These are phyloP conservation scores for Passiflora organensis DNA, from an alignment of 345 rosid genomes.

Conservation along the genomic window DNA sequence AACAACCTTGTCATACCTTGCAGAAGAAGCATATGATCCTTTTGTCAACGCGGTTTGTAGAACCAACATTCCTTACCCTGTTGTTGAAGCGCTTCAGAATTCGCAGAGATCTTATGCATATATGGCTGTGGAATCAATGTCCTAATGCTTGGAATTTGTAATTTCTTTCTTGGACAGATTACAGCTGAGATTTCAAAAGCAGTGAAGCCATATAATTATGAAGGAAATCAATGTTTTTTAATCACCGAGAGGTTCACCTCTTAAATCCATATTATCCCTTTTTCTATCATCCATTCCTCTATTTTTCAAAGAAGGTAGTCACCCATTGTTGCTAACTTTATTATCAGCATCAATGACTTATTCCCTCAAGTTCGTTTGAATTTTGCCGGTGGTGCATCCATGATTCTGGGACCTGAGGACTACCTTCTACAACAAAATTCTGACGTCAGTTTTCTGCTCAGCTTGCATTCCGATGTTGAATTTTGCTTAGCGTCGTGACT, in stretches of 20 bases:
- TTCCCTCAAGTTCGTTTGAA: slow-evolving; percentile 90
- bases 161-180: slow-evolving; percentile 47
- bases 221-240: slow-evolving; percentile 62
- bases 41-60: slow-evolving; percentile 63
- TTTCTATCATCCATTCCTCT: background rate
- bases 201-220: slow-evolving; percentile 50
- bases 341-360: slow-evolving; percentile 46
- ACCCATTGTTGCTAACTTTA: slow-evolving; percentile 13
- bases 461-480: too few relatives aligned
- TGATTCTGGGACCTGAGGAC: slow-evolving; percentile 67
- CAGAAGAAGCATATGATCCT: slow-evolving; percentile 66
- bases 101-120: background rate
- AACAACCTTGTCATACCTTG: slow-evolving; percentile 91
- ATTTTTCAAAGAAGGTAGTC: slow-evolving; percentile 7
- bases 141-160: slow-evolving; percentile 1
- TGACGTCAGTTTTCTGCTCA: slow-evolving; percentile 53
- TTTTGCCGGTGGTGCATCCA: slow-evolving; percentile 83
- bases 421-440: slow-evolving; percentile 77
- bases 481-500: background rate
- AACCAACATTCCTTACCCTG: background rate
- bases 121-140: too few relatives aligned
- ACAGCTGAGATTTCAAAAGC: slow-evolving; percentile 47
- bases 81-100: background rate
- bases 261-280: background rate
- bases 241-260: slow-evolving; percentile 56